These are phyloP conservation scores for Alternaria sp. DNA, from an alignment of 2,329 filamentous ascomycete genomes.

Conservation along the genomic window DNA sequence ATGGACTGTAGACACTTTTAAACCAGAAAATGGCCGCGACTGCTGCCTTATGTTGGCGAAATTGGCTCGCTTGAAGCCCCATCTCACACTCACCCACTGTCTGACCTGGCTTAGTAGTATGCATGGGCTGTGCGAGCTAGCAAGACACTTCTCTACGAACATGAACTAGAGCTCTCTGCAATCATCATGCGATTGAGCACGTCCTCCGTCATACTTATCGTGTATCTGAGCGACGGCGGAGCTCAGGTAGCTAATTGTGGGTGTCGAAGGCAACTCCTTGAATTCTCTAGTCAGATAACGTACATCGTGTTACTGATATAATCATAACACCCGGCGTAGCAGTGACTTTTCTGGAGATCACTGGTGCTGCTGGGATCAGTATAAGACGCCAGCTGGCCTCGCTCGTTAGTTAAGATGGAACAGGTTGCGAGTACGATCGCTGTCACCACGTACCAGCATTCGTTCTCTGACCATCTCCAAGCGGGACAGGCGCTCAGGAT, in stretches of 20 bases:
- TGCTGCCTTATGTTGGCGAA: too few relatives aligned
- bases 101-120: too few relatives aligned
- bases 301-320: neutral
- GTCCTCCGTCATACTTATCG: neutral
- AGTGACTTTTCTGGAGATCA: neutral
- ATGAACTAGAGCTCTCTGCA: too few relatives aligned
- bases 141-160: too few relatives aligned
- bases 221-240: rapidly evolving
- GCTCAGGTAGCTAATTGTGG: too few relatives aligned
- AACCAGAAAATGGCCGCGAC: too few relatives aligned
- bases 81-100: too few relatives aligned
- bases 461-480: constrained; percentile 47
- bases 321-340: neutral
- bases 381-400: neutral
- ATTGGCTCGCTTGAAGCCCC: too few relatives aligned
- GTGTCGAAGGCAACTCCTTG: too few relatives aligned
- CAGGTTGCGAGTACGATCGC: constrained; percentile 55
- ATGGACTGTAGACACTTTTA: too few relatives aligned
- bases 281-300: neutral
- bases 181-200: too few relatives aligned
- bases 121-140: too few relatives aligned
- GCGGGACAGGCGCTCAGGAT: constrained; percentile 30
- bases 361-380: neutral
- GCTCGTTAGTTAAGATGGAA: constrained; percentile 40
- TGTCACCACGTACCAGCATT: constrained; percentile 51